Evolutionary conservation across 768 basidiomycete genomes (phyloP).

Genomic region (Russula ochroleuca): DNA sequence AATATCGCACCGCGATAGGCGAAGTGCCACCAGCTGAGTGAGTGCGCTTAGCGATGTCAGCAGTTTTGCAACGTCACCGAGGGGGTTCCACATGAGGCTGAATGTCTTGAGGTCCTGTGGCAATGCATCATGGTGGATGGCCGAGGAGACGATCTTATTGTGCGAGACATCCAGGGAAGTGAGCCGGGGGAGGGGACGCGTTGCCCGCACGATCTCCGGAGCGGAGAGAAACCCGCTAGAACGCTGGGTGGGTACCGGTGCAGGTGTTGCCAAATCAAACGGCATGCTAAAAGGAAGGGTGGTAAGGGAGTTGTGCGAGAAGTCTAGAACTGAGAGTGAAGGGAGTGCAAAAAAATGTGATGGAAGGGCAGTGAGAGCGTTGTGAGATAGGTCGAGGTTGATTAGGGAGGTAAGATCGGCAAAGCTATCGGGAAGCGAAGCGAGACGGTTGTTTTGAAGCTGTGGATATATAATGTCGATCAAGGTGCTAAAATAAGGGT

Average conservation of each 20-base stretch:
- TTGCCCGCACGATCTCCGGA: slow-evolving; percentile 57
- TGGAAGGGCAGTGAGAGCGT: slow-evolving; percentile 60
- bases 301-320: slow-evolving; percentile 65
- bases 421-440: slow-evolving; percentile 57
- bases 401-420: slow-evolving; percentile 65
- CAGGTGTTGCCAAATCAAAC: slow-evolving; percentile 37
- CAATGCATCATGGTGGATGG: slow-evolving; percentile 49
- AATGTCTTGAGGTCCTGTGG: slow-evolving; percentile 55
- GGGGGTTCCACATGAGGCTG: slow-evolving; percentile 64
- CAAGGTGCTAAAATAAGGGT: neutral
- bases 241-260: slow-evolving; percentile 32
- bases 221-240: slow-evolving; percentile 56
- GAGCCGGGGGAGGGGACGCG: slow-evolving; percentile 61
- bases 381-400: slow-evolving; percentile 69
- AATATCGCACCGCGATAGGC: slow-evolving; percentile 38
- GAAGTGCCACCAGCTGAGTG: slow-evolving; percentile 23
- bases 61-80: slow-evolving; percentile 38
- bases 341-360: slow-evolving; percentile 64
- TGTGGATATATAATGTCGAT: slow-evolving; percentile 32
- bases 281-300: slow-evolving; percentile 59
- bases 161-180: slow-evolving; percentile 58
- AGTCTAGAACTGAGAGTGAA: slow-evolving; percentile 56
- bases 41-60: slow-evolving; percentile 18
- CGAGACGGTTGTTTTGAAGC: slow-evolving; percentile 73
- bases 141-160: slow-evolving; percentile 55